Conservation (phyloP, 1,284 basidiomycete genomes). For the Leccinum subspadiceum region DNA sequence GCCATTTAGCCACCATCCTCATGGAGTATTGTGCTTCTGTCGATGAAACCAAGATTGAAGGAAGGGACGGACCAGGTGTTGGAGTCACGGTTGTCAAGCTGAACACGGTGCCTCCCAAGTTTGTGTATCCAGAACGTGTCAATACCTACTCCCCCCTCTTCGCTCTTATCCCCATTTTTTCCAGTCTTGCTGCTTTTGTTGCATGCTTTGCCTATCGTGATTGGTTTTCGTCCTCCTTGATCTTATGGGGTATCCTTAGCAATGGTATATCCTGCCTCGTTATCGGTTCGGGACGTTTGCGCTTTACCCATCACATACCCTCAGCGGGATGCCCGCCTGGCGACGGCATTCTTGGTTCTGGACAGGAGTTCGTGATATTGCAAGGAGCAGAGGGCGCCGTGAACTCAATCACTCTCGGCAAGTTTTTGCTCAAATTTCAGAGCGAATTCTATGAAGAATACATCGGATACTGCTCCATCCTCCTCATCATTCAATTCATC, state of each 20-base stretch:
- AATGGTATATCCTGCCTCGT: slow-evolving; percentile 28
- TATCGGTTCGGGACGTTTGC: slow-evolving; percentile 24
- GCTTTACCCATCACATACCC: slow-evolving; percentile 23
- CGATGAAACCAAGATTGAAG: slow-evolving; percentile 4
- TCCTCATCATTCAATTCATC: slow-evolving; percentile 29
- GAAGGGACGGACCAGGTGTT: slow-evolving; percentile 19
- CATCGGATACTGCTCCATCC: slow-evolving; percentile 22
- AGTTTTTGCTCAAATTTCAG: slow-evolving; percentile 22
- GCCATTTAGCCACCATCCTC: slow-evolving; percentile 16
- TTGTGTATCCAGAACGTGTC: slow-evolving; percentile 9
- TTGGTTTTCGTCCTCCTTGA: slow-evolving; percentile 29
- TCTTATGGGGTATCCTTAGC: slow-evolving; percentile 30
- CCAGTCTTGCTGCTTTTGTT: slow-evolving; percentile 20
- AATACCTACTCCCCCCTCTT: slow-evolving; percentile 13
- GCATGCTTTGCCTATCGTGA: slow-evolving; percentile 22
- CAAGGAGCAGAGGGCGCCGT: slow-evolving; percentile 27
- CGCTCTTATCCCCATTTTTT: slow-evolving; percentile 20
- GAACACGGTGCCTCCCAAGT: slow-evolving; percentile 7
- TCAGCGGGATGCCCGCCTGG: slow-evolving; percentile 20
- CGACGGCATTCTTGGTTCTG: slow-evolving; percentile 23
- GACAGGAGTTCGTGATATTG: slow-evolving; percentile 18
- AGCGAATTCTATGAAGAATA: slow-evolving; percentile 12
- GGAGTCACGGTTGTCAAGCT: slow-evolving; percentile 23
- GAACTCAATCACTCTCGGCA: slow-evolving; percentile 25
- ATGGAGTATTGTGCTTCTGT: slow-evolving; percentile 14